A percentile compares a stretch with the other conserved stretches of the same genome.
Evolutionary conservation across 495 filamentous ascomycete species (phyloP).

Genomic region (Podospora pseudocomata): DNA sequence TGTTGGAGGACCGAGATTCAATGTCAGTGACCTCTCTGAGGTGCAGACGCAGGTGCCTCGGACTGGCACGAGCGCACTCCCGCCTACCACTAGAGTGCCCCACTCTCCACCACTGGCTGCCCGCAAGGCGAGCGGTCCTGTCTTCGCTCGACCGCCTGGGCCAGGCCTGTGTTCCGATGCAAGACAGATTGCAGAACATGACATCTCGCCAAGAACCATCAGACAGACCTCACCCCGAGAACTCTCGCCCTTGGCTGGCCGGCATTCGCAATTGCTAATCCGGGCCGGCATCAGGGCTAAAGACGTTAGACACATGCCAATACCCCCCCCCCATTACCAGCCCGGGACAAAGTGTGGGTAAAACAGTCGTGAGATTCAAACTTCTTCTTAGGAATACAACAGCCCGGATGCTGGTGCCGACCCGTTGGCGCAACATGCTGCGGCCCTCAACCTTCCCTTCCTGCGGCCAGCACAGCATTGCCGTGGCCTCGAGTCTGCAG

Average conservation of each 20-base stretch:
- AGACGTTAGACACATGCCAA: conserved; percentile 6
- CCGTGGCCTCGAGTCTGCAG: background rate
- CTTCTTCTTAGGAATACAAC: background rate
- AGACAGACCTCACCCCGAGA: background rate
- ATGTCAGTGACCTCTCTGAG: background rate
- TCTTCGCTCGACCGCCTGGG: background rate
- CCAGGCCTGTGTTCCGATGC: conserved; percentile 7
- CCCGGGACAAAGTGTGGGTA: conserved; percentile 18
- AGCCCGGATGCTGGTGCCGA: conserved; percentile 19
- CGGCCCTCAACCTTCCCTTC: background rate
- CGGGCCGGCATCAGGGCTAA: conserved; percentile 20
- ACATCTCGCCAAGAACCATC: background rate
- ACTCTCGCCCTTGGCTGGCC: conserved; percentile 1
- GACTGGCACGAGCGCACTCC: background rate
- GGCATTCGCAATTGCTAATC: conserved; percentile 21
- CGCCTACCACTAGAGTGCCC: background rate
- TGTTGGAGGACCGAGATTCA: background rate
- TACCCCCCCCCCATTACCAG: background rate
- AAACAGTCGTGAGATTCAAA: conserved; percentile 24
- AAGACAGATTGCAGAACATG: conserved; percentile 9
- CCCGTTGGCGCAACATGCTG: conserved; percentile 17
- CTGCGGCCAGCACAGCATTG: conserved; percentile 8
- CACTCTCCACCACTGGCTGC: conserved; percentile 8
- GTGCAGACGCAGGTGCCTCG: background rate
- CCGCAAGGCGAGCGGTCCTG: conserved; percentile 27